Percentiles rank a stretch among this genome's conserved stretches.
Evolutionary conservation across 1,284 basidiomycete species (phyloP).

Genomic region (Malassezia pachydermatis): DNA sequence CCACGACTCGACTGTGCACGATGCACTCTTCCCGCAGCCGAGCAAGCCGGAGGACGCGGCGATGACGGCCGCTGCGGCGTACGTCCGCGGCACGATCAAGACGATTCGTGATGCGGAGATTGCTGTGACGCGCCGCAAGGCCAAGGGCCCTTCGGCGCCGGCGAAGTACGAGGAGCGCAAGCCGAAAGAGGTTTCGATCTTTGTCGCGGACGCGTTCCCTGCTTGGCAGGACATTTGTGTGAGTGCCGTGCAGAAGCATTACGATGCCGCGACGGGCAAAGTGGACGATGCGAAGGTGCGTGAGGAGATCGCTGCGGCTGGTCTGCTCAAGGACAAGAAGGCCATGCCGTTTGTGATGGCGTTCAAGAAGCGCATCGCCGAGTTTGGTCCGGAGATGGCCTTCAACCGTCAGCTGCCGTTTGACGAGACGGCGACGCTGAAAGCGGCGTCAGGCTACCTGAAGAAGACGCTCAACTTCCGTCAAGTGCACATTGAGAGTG

Average conservation of each 20-base stretch:
- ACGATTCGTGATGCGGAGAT: slow-evolving; percentile 78
- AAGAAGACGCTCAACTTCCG: slow-evolving; percentile 69
- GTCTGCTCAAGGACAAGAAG: slow-evolving; percentile 87
- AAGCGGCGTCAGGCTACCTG: slow-evolving; percentile 55
- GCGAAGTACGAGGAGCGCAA: slow-evolving; percentile 40
- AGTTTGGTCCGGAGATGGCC: slow-evolving; percentile 66
- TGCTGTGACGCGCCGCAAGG: slow-evolving; percentile 27
- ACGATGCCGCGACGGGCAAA: slow-evolving; percentile 56
- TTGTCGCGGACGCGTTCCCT: slow-evolving; percentile 81
- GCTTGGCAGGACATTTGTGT: slow-evolving; percentile 85
- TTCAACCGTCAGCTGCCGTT: slow-evolving; percentile 82
- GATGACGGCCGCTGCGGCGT: slow-evolving; percentile 54
- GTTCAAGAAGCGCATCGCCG: slow-evolving; percentile 82
- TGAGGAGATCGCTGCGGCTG: slow-evolving; percentile 61
- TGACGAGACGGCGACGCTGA: slow-evolving; percentile 69
- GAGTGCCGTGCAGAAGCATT: slow-evolving; percentile 63
- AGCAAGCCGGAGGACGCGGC: slow-evolving; percentile 55
- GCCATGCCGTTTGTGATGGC: slow-evolving; percentile 87
- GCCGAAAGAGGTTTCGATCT: slow-evolving; percentile 72
- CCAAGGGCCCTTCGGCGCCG: slow-evolving; percentile 31
- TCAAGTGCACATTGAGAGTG: slow-evolving; percentile 61
- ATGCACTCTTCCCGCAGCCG: slow-evolving; percentile 63
- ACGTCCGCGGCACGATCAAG: slow-evolving; percentile 77
- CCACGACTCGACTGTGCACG: slow-evolving; percentile 68
- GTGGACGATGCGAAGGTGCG: slow-evolving; percentile 78